These are phyloP conservation scores for Starmerella davenportii DNA, from an alignment of 805 yeast species.

Conservation along the genomic window DNA sequence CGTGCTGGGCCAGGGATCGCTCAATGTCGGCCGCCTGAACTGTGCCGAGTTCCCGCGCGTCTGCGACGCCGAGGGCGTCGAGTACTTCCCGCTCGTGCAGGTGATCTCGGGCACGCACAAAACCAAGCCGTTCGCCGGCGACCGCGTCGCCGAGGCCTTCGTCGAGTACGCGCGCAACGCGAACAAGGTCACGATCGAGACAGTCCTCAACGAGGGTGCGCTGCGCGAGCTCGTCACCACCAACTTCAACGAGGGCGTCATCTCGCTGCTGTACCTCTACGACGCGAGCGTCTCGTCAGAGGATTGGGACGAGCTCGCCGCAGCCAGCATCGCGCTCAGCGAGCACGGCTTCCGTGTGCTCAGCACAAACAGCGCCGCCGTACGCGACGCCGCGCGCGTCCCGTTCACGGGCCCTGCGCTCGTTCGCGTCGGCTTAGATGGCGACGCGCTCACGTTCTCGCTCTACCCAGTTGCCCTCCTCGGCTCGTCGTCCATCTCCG, in stretches of 20 bases:
- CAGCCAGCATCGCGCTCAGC: constrained; percentile 4
- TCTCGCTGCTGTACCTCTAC: constrained; percentile 25
- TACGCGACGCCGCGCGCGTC: constrained; percentile 12
- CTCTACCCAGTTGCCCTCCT: background rate
- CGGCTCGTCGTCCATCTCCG: background rate
- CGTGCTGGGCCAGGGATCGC: constrained; percentile 16
- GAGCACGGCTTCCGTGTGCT: constrained; percentile 11
- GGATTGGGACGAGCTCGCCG: constrained; percentile 23
- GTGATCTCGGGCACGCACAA: constrained; percentile 12
- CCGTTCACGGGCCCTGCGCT: constrained; percentile 13
- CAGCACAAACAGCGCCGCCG: constrained; percentile 8
- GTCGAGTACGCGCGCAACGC: constrained; percentile 20
- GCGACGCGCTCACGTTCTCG: background rate
- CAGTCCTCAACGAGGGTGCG: constrained; percentile 16
- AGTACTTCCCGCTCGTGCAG: constrained; percentile 14
- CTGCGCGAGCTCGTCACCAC: constrained; percentile 16
- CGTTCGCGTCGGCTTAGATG: constrained; percentile 7
- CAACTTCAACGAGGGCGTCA: constrained; percentile 16
- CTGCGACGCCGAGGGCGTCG: constrained; percentile 22
- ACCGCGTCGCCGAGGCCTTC: constrained; percentile 22
- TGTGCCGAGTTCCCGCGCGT: constrained; percentile 22
- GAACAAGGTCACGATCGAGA: constrained; percentile 18
- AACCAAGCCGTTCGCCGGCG: constrained; percentile 11
- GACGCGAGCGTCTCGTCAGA: constrained; percentile 25
- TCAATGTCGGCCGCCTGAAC: constrained; percentile 27